These are phyloP conservation scores for Phytophthora sansomeana DNA, from an alignment of 352 stramenopile genomes.

Conservation along the genomic window DNA sequence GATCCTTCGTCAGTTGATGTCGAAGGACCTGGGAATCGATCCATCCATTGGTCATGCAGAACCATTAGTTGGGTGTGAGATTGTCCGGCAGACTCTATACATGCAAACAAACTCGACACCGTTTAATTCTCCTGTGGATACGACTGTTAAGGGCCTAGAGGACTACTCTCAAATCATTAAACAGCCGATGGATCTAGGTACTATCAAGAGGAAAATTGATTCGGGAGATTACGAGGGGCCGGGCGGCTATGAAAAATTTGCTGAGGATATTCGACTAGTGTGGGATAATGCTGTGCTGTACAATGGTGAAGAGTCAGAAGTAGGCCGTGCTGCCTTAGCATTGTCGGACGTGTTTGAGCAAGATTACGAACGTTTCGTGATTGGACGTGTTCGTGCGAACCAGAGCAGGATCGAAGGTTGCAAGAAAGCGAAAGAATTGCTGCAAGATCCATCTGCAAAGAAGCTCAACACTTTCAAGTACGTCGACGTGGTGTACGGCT, in stretches of 20 bases:
- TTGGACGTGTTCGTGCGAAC: constrained; percentile 65
- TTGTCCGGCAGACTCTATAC: constrained; percentile 83
- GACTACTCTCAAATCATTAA: constrained; percentile 91
- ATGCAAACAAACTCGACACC: constrained; percentile 82
- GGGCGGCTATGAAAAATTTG: constrained; percentile 69
- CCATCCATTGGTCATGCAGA: constrained; percentile 77
- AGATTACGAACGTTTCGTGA: constrained; percentile 82
- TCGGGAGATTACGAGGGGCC: constrained; percentile 75
- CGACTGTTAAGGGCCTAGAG: constrained; percentile 74
- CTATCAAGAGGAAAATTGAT: constrained; percentile 83
- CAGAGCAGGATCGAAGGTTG: constrained; percentile 62
- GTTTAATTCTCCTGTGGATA: constrained; percentile 89
- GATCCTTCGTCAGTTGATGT: constrained; percentile 84
- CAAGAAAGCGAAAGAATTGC: constrained; percentile 43
- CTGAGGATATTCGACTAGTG: constrained; percentile 80
- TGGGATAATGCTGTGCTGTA: constrained; percentile 87
- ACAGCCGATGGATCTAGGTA: constrained; percentile 92
- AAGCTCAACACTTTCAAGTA: constrained; percentile 51
- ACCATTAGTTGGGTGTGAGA: constrained; percentile 79
- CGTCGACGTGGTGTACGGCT: constrained; percentile 67
- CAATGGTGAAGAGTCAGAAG: constrained; percentile 83
- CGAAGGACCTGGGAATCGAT: constrained; percentile 81
- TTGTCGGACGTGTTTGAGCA: constrained; percentile 86
- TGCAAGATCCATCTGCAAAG: constrained; percentile 30
- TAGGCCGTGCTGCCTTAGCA: constrained; percentile 68